phyloP scores from a whole-genome alignment of 2,329 filamentous ascomycete species.

The Botrytis fabae region DNA sequence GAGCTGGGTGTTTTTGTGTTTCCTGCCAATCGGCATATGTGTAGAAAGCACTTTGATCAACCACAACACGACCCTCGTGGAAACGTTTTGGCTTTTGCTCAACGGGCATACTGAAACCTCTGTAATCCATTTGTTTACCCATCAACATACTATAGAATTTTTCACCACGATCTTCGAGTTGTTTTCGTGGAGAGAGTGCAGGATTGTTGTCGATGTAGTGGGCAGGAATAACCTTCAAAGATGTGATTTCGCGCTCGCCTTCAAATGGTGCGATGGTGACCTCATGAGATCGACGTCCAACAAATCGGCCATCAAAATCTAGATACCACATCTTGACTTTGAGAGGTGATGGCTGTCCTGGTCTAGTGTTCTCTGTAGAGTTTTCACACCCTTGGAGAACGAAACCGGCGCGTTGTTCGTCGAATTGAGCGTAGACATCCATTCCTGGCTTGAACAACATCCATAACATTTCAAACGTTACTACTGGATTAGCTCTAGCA shows the following conservation, averaged over 20 bases:
- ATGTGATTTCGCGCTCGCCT: conserved; percentile 37
- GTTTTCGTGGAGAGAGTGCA: conserved; percentile 27
- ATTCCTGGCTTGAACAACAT: conserved; percentile 35
- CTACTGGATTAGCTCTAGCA: conserved; percentile 27
- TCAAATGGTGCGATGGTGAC: conserved; percentile 37
- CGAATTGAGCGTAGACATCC: conserved; percentile 30
- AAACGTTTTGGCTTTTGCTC: conserved; percentile 32
- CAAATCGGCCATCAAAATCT: conserved; percentile 38
- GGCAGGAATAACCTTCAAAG: conserved; percentile 36
- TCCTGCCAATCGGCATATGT: conserved; percentile 33
- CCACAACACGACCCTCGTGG: conserved; percentile 30
- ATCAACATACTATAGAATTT: conserved; percentile 33
- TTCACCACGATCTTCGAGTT: conserved; percentile 32
- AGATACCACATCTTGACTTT: conserved; percentile 37
- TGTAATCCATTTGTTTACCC: conserved; percentile 34
- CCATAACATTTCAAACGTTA: conserved; percentile 34
- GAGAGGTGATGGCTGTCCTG: conserved; percentile 30
- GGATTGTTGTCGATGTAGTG: conserved; percentile 27
- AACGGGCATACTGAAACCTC: conserved; percentile 31
- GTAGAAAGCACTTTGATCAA: conserved; percentile 31
- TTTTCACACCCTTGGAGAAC: conserved; percentile 29
- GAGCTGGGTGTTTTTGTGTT: conserved; percentile 28
- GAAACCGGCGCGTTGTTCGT: conserved; percentile 31
- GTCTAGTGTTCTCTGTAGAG: conserved; percentile 20
- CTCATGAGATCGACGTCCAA: conserved; percentile 32